Conservation (phyloP, 2,329 filamentous ascomycete species). For the Colletotrichum euphorbiae region DNA sequence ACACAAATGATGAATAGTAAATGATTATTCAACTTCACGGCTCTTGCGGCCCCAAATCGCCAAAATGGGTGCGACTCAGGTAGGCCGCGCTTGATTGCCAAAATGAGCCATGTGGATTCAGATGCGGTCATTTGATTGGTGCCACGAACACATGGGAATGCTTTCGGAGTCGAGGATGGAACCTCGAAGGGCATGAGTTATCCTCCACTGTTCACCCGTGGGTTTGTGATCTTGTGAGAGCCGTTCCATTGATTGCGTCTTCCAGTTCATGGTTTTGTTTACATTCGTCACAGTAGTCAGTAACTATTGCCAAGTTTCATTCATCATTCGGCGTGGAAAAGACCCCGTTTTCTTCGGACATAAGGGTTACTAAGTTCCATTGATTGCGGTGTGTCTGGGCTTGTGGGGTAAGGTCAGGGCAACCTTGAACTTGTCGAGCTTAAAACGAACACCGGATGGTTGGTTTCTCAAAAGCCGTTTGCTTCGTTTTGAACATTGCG, state of each 20-base stretch:
- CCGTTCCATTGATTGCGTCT: no score
- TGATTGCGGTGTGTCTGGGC: no score
- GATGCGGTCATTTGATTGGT: neutral
- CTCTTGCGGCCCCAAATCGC: no score
- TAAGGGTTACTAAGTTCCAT: no score
- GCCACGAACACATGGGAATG: neutral
- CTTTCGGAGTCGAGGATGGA: neutral
- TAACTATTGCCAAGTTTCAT: no score
- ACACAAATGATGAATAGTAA: no score
- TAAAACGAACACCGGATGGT: neutral
- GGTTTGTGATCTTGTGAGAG: neutral
- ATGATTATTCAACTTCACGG: no score
- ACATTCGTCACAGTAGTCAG: no score
- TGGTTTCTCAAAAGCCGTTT: neutral
- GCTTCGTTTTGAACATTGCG: no score
- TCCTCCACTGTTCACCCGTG: neutral
- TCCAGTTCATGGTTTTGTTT: no score
- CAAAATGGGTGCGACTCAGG: neutral
- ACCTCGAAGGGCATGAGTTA: conserved; percentile 7
- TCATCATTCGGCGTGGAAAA: no score
- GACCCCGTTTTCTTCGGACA: no score
- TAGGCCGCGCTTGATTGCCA: conserved; percentile 8
- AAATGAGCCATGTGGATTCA: conserved; percentile 16
- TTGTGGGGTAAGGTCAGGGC: neutral
- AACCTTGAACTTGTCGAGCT: neutral